Conservation (phyloP, 2,329 filamentous ascomycete species). For the Fusarium tuaranense region DNA sequence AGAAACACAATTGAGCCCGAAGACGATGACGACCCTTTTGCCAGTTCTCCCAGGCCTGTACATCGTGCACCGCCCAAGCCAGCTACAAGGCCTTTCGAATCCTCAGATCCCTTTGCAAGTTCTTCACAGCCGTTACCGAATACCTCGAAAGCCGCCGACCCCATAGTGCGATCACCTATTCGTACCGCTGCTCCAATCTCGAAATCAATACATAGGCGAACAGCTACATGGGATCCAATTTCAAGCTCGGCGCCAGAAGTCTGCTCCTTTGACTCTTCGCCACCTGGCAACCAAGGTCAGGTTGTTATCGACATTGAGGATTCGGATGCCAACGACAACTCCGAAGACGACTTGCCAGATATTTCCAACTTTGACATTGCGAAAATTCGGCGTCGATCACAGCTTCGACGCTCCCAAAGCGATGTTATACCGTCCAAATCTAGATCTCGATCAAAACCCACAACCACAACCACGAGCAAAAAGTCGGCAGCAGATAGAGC, state of each 20-base stretch:
- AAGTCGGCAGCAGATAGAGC: conserved; percentile 53
- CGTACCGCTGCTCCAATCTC: background rate
- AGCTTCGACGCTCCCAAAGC: conserved; percentile 48
- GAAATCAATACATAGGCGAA: conserved; percentile 15
- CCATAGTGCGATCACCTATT: conserved; percentile 13
- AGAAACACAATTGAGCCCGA: background rate
- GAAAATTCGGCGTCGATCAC: conserved; percentile 40
- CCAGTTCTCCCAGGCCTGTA: conserved; percentile 46
- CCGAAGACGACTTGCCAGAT: conserved; percentile 64
- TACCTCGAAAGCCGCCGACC: conserved; percentile 8
- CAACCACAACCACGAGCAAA: conserved; percentile 40
- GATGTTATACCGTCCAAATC: conserved; percentile 42
- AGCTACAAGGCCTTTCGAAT: conserved; percentile 16
- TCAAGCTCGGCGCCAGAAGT: conserved; percentile 64
- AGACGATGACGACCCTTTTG: conserved; percentile 49
- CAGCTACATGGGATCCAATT: conserved; percentile 61
- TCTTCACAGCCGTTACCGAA: conserved; percentile 10
- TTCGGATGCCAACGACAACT: conserved; percentile 45
- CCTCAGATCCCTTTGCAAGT: conserved; percentile 38
- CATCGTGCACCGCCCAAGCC: background rate
- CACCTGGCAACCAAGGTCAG: conserved; percentile 21
- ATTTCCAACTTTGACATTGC: conserved; percentile 55
- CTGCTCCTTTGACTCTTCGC: conserved; percentile 33
- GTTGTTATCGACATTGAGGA: conserved; percentile 53
- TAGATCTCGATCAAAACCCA: conserved; percentile 31